phyloP scores from a whole-genome alignment of 2,329 filamentous ascomycete species.

The Aspergillus versicolor region DNA sequence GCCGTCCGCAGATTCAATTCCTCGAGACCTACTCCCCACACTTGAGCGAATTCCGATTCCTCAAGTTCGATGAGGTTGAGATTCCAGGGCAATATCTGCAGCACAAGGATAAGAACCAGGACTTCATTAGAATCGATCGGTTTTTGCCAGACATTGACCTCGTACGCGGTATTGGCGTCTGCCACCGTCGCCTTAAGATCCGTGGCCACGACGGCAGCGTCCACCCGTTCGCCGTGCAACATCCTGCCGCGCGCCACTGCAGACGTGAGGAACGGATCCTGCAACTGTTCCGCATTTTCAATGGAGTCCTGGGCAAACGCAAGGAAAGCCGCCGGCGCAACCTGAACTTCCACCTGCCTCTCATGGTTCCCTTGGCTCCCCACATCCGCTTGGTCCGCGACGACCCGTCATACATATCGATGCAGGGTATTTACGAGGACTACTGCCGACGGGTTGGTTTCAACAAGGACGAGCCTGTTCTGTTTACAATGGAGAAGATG shows the following conservation, averaged over 20 bases:
- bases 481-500: constrained; percentile 95
- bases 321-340: constrained; percentile 95
- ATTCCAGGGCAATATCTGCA: constrained; percentile 95
- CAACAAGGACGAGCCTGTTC: constrained; percentile 90
- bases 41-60: constrained; percentile 93
- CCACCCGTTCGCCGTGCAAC: constrained; percentile 95
- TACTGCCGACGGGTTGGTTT: constrained; percentile 84
- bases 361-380: constrained; percentile 93
- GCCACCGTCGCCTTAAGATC: constrained; percentile 90
- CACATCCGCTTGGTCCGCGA: constrained; percentile 96
- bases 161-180: constrained; percentile 84
- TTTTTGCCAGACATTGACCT: constrained; percentile 95
- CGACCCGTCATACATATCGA: constrained; percentile 86
- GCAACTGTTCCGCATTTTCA: constrained; percentile 96
- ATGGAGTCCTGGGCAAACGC: constrained; percentile 83
- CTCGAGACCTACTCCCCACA: constrained; percentile 86
- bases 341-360: constrained; percentile 89
- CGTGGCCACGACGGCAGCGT: constrained; percentile 95
- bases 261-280: constrained; percentile 91
- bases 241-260: constrained; percentile 88
- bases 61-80: constrained; percentile 98
- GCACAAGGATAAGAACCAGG: constrained; percentile 98
- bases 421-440: constrained; percentile 95
- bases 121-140: constrained; percentile 95
- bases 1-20: constrained; percentile 68